Evolutionary conservation across 331 rosid genomes (phyloP), one percentile per base, ranked within the genome.

Genomic region (Pyrus hybrid): DNA sequence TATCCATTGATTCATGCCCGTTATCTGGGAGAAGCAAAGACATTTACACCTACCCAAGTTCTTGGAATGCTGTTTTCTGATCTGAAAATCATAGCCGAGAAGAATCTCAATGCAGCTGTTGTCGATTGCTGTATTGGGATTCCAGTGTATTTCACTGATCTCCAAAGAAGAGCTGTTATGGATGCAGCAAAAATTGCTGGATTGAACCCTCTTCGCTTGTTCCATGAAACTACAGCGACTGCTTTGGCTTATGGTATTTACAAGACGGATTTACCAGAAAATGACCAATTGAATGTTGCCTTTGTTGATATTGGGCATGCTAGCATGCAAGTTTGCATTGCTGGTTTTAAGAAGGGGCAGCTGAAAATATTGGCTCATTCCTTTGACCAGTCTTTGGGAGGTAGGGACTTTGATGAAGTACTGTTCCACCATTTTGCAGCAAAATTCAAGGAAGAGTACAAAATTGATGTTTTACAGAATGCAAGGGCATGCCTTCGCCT

Each of bases 161-260:
- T 92, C 65, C 99, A 94, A 80, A 87, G 97, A 77, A 94, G 99
- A 78, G 97, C 93, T 10, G 95, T 94, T 29, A 51, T 92, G 82
- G 97, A 92, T 81, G 99, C 97, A 1, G 99, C 99, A 49, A 81
- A 88, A 74, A 92, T 94, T 84, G 96, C 97, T 0, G 97, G 97
- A 62, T 77, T 94, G 90, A 89, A 90, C 54, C 99, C 97, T 8
- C 99, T 92, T 63, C 93, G 89, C 57, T 71, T 94, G 81, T 5
- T 95, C 25, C 99, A 95, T 75, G 99, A 95, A 76, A 95, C 97
- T 25, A 92, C 99, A 0, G 97, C 97, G 0, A 95, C 98, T 58
- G 97, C 99, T 30, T 80, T 95, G 89, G 96, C 98, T 32, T 95
- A 95, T 83, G 99, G 99, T 41, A 92, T 95, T 61, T 95, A 95